Base-by-base conservation (phyloP, 2,329 filamentous ascomycete species). In the Fusarium robinianum region DNA sequence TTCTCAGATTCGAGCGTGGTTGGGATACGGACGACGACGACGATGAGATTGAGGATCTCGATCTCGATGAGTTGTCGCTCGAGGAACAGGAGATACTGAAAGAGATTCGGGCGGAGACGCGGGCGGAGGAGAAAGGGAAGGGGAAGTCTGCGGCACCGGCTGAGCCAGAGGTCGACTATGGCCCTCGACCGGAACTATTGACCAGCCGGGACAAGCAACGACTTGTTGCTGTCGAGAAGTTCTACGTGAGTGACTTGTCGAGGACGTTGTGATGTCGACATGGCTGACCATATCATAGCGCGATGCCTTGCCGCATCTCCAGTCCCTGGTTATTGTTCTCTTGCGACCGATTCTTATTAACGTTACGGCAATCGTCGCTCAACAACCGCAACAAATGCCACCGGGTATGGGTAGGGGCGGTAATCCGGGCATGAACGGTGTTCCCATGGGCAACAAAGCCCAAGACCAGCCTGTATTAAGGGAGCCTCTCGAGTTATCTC, bases 281-380 rank as follows among this genome's bases (percentile, higher is more conserved):
- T 16, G n/a, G 21, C 44, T 46, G 33, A 46, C 40, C 24, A 4
- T 18, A 4, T 6, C 15, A 16, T 57, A 95, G 88, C 78, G 80
- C 62, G 77, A 86, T 51, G 82, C 87, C 1, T 72, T 99, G 37
- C 89, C 92, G 2, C 85, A 95, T 66, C 72, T 99, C 11, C 94
- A 97, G 65, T 97, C 92, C 1, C 73, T 97, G 10, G 87, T 96
- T 4, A 95, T 97, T 57, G 91, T 97, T 5, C 77, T 97, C 25
- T 79, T 97, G 55, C 95, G 94, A 66, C 87, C 90, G 10, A 85
- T 97, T 27, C 72, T 97, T 48, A 80, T 85, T 24, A 95, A 95
- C 62, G 90, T 96, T 32, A 94, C 89, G 18, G 85, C 89, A n/a
- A 78, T 94, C 43, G 84, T 92, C 39, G 74, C 83, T 9, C 81